A percentile compares a stretch with the other conserved stretches of the same genome.
These are phyloP conservation scores for Moricandia moricandioides DNA, from an alignment of 345 rosid genomes.

Conservation along the genomic window DNA sequence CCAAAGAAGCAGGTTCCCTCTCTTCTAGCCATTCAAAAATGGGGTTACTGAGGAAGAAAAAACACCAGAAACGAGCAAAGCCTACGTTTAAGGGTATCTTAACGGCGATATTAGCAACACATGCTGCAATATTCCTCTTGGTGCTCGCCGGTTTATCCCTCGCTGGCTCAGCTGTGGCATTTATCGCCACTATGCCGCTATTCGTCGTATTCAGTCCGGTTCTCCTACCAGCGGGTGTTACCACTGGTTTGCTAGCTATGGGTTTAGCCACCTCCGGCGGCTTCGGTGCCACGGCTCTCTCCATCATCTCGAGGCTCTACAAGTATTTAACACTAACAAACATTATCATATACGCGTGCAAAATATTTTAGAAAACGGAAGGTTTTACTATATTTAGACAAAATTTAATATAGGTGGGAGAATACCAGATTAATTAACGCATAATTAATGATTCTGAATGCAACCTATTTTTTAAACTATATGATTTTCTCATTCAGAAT, in stretches of 20 bases:
- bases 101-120: slow-evolving; percentile 34
- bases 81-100: slow-evolving; percentile 2
- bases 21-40: background rate
- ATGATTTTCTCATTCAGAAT: background rate
- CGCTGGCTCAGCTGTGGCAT: slow-evolving; percentile 53
- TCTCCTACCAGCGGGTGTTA: slow-evolving; percentile 65
- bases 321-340: slow-evolving; percentile 35
- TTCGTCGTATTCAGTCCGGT: slow-evolving; percentile 74
- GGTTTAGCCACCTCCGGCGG: slow-evolving; percentile 67
- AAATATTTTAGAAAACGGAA: background rate
- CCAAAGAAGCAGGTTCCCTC: background rate
- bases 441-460: background rate
- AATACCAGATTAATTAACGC: background rate
- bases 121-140: slow-evolving; percentile 61
- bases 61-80: background rate
- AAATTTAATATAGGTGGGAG: background rate
- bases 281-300: slow-evolving; percentile 48
- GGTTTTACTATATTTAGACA: background rate
- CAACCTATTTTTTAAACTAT: background rate
- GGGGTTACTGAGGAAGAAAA: slow-evolving; percentile 3
- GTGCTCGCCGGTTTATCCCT: slow-evolving; percentile 64
- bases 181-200: slow-evolving; percentile 60
- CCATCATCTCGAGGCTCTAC: slow-evolving; percentile 61
- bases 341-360: background rate
- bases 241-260: slow-evolving; percentile 38